Base-by-base conservation (phyloP, 1,284 basidiomycete genomes). In the Cutaneotrichosporon sp. region DNA sequence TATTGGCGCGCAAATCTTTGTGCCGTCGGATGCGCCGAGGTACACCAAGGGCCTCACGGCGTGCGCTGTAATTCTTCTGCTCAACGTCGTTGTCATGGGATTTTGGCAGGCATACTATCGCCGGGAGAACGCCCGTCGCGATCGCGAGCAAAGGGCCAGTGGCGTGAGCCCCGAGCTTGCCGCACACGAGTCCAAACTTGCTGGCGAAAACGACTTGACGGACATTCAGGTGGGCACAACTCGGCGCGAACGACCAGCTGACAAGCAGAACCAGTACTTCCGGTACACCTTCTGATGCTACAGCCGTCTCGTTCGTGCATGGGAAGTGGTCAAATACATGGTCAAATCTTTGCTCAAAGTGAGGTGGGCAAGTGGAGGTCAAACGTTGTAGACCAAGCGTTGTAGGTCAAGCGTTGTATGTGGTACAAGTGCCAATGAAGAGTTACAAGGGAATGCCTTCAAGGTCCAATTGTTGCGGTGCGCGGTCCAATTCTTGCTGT, bases 1-100 rank as follows among this genome's bases (percentile, higher is more conserved):
- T 30, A 23, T 64, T 47, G 64, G 64, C 26, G 54, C 58, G 21
- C 60, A 61, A 33, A 58, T 60, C 21, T 60, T 64, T 52, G 30
- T 49, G 18, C 41, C 60, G 8, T 43, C 30, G 20, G 62, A 64
- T 34, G 58, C 62, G 9, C 62, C 62, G 5, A 48, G 46, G 43
- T 63, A 63, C 49, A 52, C 39, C 45, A 23, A 46, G 18, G 51
- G 54, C 36, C 34, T 55, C 14, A 63, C 55, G 14, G 64, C 51
- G 21, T 59, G 59, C 48, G 58, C 62, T 3, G 49, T 58, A 20
- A 47, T 57, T 37, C 55, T 63, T 49, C 18, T 46, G 3, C 26
- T 33, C 17, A 44, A 54, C 36, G n/a, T 13, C 18, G 36, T 49
- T 1, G 40, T 49, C 26, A 44, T 56, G 40, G 17, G 14, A 13